Evolutionary conservation across 805 yeast species (phyloP).

Genomic region (Jamesozyma hellenica): DNA sequence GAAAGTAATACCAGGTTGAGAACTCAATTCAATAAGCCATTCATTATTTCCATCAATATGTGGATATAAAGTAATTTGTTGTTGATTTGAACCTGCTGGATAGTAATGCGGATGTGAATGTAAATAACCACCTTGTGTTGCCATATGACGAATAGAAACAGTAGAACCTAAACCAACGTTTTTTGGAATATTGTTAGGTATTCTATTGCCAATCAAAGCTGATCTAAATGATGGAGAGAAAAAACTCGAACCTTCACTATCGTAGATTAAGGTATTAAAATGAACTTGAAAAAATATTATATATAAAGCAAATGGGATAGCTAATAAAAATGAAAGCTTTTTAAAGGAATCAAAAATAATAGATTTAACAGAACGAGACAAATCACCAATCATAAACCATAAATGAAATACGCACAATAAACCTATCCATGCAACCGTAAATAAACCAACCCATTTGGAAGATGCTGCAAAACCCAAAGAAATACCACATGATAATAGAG

Average conservation of each 20-base stretch:
- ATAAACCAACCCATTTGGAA: conserved; percentile 79
- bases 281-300: conserved; percentile 52
- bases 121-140: conserved; percentile 69
- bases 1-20: conserved; percentile 43
- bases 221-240: conserved; percentile 66
- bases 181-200: conserved; percentile 50
- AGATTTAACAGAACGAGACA: conserved; percentile 37
- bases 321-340: conserved; percentile 46
- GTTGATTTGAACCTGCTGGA: conserved; percentile 76
- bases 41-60: conserved; percentile 66
- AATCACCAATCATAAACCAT: conserved; percentile 68
- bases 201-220: conserved; percentile 45
- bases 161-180: conserved; percentile 66
- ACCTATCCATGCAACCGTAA: conserved; percentile 75
- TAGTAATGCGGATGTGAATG: conserved; percentile 69
- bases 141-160: conserved; percentile 56
- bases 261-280: conserved; percentile 44
- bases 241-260: conserved; percentile 65
- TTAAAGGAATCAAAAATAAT: conserved; percentile 39
- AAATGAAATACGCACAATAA: conserved; percentile 46
- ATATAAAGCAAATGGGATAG: conserved; percentile 50
- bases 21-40: conserved; percentile 62
- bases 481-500: conserved; percentile 54
- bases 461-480: conserved; percentile 65
- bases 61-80: conserved; percentile 72